Percentiles rank a stretch among this genome's conserved stretches.
These are phyloP conservation scores for Chamaecyparis obtusa DNA, from an alignment of 75 land plant genomes.

Conservation along the genomic window DNA sequence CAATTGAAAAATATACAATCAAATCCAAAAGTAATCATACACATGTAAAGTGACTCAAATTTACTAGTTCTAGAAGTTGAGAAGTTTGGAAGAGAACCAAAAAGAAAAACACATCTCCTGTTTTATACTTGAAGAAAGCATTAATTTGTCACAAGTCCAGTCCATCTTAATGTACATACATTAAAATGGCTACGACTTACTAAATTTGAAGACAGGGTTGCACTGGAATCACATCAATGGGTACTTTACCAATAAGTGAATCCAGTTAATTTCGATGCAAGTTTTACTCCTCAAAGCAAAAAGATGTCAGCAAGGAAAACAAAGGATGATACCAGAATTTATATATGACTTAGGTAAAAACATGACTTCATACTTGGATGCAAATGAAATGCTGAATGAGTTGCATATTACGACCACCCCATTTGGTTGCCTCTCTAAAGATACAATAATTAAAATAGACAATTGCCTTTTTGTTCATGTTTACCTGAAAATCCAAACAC, in stretches of 20 bases:
- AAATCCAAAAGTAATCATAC: too few relatives aligned
- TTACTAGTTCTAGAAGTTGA: not conserved
- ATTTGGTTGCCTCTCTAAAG: not conserved
- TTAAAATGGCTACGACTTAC: not conserved
- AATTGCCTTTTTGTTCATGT: not conserved
- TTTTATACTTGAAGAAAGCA: not conserved
- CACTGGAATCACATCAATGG: not conserved
- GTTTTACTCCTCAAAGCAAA: not conserved
- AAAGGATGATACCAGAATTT: not conserved
- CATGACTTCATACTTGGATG: not conserved
- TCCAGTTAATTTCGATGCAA: not conserved
- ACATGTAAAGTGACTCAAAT: not conserved
- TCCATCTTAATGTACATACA: not conserved
- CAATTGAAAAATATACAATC: too few relatives aligned
- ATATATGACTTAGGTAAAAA: not conserved
- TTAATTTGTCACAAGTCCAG: not conserved
- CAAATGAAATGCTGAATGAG: not conserved
- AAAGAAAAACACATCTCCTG: not conserved
- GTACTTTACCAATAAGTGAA: not conserved
- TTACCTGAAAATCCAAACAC: slow-evolving; percentile 93
- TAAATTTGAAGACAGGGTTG: not conserved
- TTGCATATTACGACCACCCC: not conserved
- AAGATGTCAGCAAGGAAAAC: not conserved
- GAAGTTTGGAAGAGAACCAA: not conserved
- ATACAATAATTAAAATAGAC: slow-evolving; percentile 10